Evolutionary conservation across 768 basidiomycete genomes (phyloP).

Genomic region (Cystofilobasidium capitatum): DNA sequence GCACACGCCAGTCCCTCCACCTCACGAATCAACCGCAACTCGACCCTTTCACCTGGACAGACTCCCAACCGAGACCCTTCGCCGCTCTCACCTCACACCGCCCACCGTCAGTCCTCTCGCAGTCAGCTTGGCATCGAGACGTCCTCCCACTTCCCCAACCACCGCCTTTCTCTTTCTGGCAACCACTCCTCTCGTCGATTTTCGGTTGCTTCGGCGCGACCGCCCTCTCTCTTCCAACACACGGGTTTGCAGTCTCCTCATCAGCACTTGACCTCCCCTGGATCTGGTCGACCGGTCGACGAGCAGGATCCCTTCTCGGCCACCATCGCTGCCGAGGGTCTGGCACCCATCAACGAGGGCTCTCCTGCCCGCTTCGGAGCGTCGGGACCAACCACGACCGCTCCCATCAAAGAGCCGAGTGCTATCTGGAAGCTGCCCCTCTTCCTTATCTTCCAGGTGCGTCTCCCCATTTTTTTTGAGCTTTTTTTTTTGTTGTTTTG

Average conservation of each 20-base stretch:
- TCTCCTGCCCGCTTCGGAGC: not conserved
- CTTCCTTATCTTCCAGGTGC: constrained; percentile 65
- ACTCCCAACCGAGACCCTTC: not conserved
- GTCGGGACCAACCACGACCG: not conserved
- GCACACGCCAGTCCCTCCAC: not conserved
- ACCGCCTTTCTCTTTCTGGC: constrained; percentile 11
- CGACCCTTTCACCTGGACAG: not conserved
- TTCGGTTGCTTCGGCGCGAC: constrained; percentile 13
- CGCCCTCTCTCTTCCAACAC: constrained; percentile 61
- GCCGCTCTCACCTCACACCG: constrained; percentile 5
- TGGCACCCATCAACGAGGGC: constrained; percentile 25
- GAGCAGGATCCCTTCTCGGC: constrained; percentile 31
- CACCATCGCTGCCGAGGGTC: constrained; percentile 28
- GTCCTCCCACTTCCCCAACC: constrained; percentile 3
- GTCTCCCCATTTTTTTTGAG: too few species aligned
- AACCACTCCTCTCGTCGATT: constrained; percentile 2
- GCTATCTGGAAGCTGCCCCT: constrained; percentile 66
- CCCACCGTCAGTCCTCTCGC: constrained; percentile 4
- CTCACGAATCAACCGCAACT: not conserved
- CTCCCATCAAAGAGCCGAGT: constrained; percentile 49
- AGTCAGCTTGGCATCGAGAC: constrained; percentile 28
- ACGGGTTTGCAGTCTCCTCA: constrained; percentile 69
- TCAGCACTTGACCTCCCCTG: not conserved
- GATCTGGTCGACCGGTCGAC: constrained; percentile 24
- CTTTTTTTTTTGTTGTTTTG: not conserved